Conservation (phyloP, 2,329 filamentous ascomycete genomes). For the Dothistroma pini region DNA sequence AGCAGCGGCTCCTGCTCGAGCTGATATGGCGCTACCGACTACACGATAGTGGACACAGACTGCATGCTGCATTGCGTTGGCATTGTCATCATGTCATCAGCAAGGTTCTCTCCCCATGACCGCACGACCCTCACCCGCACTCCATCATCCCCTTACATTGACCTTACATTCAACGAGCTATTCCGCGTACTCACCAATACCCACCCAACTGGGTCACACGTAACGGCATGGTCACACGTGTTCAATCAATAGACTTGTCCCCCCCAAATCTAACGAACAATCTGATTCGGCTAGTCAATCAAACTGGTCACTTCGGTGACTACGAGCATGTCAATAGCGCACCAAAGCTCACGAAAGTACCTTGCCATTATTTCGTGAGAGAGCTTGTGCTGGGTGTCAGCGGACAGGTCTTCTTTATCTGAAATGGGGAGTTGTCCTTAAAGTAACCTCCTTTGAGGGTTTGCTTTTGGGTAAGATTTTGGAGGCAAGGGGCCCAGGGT, state of each 20-base stretch:
- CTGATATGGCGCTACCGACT: too few species aligned
- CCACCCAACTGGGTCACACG: background rate
- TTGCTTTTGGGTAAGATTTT: background rate
- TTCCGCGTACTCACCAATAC: background rate
- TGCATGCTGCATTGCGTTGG: too few species aligned
- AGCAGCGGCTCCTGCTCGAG: too few species aligned
- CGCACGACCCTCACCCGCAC: background rate
- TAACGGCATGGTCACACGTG: background rate
- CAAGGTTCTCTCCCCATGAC: background rate
- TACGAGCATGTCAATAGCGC: background rate
- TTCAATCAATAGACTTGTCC: background rate
- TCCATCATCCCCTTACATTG: background rate
- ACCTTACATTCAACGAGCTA: background rate
- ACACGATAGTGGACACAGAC: too few species aligned
- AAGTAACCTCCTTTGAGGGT: background rate
- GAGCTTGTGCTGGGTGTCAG: background rate
- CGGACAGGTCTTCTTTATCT: background rate
- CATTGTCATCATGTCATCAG: too few species aligned
- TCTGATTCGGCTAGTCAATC: background rate
- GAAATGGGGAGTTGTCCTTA: background rate
- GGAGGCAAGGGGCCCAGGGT: too few species aligned
- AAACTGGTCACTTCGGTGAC: background rate
- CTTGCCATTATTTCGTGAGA: background rate
- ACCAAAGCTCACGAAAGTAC: background rate
- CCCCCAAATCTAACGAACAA: background rate